phyloP scores from a whole-genome alignment of 768 basidiomycete genomes.

The Rhodotorula diobovata region DNA sequence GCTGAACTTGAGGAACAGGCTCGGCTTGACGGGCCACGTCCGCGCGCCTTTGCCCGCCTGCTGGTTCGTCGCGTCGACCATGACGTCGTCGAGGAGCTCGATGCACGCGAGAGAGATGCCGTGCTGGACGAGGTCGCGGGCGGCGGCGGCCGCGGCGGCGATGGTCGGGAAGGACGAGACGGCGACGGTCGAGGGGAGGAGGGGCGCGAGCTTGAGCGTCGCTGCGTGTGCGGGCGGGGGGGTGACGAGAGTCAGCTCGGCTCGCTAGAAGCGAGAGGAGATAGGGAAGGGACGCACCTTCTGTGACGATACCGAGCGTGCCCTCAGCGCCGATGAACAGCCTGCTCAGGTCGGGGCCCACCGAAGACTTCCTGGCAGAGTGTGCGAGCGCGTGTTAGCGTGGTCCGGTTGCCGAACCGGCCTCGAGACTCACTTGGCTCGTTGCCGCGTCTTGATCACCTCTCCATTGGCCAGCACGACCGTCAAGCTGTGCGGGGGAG shows the following conservation, averaged over 20 bases:
- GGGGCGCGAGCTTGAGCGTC: conserved; percentile 75
- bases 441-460: conserved; percentile 76
- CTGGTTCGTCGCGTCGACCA: conserved; percentile 35
- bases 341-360: conserved; percentile 63
- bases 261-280: background rate
- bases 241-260: conserved; percentile 53
- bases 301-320: conserved; percentile 82
- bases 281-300: conserved; percentile 44
- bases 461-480: conserved; percentile 84
- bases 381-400: background rate
- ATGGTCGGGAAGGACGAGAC: conserved; percentile 82
- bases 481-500: conserved; percentile 11
- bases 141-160: conserved; percentile 70
- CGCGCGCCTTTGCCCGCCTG: conserved; percentile 4
- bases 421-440: conserved; percentile 48
- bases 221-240: conserved; percentile 48
- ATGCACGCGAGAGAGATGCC: conserved; percentile 77
- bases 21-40: conserved; percentile 45
- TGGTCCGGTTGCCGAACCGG: conserved; percentile 61
- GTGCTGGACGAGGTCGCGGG: conserved; percentile 71
- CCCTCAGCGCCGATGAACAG: conserved; percentile 52
- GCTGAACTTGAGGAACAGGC: conserved; percentile 87
- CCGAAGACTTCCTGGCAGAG: conserved; percentile 67
- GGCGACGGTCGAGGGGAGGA: conserved; percentile 76
- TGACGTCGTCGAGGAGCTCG: conserved; percentile 70